Evolutionary conservation across 495 filamentous ascomycete species (phyloP).

Genomic region (Penicillium soppii): DNA sequence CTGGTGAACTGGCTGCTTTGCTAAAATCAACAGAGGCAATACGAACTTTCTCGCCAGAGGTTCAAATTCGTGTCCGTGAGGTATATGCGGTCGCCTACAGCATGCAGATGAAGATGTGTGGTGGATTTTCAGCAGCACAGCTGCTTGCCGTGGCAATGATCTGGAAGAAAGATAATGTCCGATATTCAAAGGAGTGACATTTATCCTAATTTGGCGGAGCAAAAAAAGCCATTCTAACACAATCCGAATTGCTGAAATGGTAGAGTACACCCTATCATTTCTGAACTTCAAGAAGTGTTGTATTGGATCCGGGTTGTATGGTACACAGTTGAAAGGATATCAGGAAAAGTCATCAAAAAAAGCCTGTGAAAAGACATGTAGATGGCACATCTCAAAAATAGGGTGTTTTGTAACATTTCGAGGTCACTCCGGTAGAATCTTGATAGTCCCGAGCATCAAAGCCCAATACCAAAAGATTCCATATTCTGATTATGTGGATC

Average conservation of each 20-base stretch:
- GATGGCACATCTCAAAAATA: too few species aligned
- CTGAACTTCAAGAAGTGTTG: too few species aligned
- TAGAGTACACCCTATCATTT: too few species aligned
- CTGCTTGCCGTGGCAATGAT: slow-evolving; percentile 13
- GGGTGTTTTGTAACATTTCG: too few species aligned
- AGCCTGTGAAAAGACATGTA: too few species aligned
- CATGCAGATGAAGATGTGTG: slow-evolving; percentile 27
- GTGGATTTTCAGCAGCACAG: slow-evolving; percentile 22
- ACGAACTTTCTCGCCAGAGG: slow-evolving; percentile 4
- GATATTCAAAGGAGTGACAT: neutral
- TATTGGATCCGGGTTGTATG: too few species aligned
- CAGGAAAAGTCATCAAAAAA: too few species aligned
- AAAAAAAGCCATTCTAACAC: too few species aligned
- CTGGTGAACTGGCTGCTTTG: slow-evolving; percentile 9
- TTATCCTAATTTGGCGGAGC: neutral
- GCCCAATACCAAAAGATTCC: neutral
- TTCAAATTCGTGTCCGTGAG: slow-evolving; percentile 13
- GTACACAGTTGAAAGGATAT: too few species aligned
- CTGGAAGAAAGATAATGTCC: slow-evolving; percentile 14
- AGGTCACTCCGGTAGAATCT: too few species aligned
- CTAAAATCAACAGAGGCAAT: slow-evolving; percentile 11
- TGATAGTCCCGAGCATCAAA: neutral
- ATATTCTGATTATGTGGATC: slow-evolving; percentile 16
- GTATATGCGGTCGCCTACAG: slow-evolving; percentile 27
- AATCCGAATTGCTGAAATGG: too few species aligned